Percentiles rank a stretch among this genome's conserved stretches.
These are phyloP conservation scores for Didymella exigua DNA, from an alignment of 2,329 filamentous ascomycete genomes.

Conservation along the genomic window DNA sequence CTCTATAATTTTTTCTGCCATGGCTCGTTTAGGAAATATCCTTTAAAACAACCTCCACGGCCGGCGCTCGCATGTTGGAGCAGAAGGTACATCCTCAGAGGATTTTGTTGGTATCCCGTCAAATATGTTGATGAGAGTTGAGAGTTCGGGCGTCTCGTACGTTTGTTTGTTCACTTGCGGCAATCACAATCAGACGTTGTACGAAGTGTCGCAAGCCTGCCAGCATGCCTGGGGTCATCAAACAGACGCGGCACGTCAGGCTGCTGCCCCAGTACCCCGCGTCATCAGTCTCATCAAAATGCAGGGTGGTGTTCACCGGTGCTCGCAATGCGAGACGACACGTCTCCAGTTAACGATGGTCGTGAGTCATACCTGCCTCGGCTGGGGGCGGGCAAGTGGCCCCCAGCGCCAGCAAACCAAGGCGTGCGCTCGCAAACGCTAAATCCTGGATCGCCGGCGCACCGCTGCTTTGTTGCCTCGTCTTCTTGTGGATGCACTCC, in stretches of 20 bases:
- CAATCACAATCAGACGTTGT: not conserved
- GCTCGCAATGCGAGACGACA: constrained; percentile 17
- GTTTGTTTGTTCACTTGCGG: too few relatives aligned
- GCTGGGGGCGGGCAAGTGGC: constrained; percentile 19
- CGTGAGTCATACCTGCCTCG: constrained; percentile 29
- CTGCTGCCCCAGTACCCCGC: constrained; percentile 7
- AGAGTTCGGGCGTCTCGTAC: not conserved
- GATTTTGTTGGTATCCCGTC: not conserved
- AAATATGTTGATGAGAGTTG: not conserved
- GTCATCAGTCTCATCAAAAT: constrained; percentile 4
- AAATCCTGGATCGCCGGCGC: constrained; percentile 12
- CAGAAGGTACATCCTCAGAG: not conserved
- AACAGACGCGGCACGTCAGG: constrained; percentile 11
- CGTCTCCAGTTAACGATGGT: constrained; percentile 24
- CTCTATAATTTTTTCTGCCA: not conserved
- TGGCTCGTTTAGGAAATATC: not conserved
- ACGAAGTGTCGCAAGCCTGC: constrained; percentile 6
- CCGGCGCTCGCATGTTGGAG: not conserved
- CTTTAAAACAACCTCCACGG: not conserved
- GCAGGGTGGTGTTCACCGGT: constrained; percentile 19
- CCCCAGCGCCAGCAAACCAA: constrained; percentile 18
- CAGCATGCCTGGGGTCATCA: constrained; percentile 6
- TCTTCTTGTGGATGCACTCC: constrained; percentile 14
- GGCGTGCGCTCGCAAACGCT: constrained; percentile 15
- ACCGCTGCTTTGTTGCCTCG: constrained; percentile 18